Base-by-base conservation (phyloP, 2,329 filamentous ascomycete genomes). In the Trichoderma asperellum region DNA sequence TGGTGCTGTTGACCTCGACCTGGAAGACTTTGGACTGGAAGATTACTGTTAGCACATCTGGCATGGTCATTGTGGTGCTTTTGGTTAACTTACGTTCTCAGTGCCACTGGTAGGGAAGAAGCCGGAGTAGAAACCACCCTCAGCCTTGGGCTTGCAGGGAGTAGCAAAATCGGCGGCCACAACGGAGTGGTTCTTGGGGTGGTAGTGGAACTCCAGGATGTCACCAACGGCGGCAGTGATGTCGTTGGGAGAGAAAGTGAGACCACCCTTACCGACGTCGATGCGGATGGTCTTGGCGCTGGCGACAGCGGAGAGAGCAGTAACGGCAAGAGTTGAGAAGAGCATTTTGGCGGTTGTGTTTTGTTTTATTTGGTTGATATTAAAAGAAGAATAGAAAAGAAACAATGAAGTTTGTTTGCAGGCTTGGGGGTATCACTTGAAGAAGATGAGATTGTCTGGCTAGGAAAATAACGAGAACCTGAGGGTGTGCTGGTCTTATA, bases 141-240 rank as follows among this genome's bases (percentile, higher is more conserved):
- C 24, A 10, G 69, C 10, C 29, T 70, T 64, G 18, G 84, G 83
- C 34, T 81, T 72, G 75, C 86, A 88, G 1, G 85, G 84, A 16
- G 81, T 78, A 68, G 78, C 78, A 73, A 86, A 86, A 53, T 82
- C 79, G 34, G 83, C 82, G 71, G 83, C 80, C 18, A 72, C 78
- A 52, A 86, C 79, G 34, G 79, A 81, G 79, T 86, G 85, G 75
- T 81, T 83, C 68, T 74, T 74, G 5, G 83, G 79, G 70, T 79
- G 80, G 79, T 83, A 87, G 71, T 83, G 81, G 77, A 82, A 87
- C 76, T 86, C 84, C 64, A 87, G 74, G 3, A 82, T 72, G 70
- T 85, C 83, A 66, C 84, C 85, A 5, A 79, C 70, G 6, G 76
- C 75, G 11, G 84, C 85, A 53, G 63, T 69, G 8, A 81, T 83